Percentiles rank a stretch among this genome's conserved stretches.
phyloP scores from a whole-genome alignment of 1,139 yeast genomes.

The Geotrichum aggregatum region DNA sequence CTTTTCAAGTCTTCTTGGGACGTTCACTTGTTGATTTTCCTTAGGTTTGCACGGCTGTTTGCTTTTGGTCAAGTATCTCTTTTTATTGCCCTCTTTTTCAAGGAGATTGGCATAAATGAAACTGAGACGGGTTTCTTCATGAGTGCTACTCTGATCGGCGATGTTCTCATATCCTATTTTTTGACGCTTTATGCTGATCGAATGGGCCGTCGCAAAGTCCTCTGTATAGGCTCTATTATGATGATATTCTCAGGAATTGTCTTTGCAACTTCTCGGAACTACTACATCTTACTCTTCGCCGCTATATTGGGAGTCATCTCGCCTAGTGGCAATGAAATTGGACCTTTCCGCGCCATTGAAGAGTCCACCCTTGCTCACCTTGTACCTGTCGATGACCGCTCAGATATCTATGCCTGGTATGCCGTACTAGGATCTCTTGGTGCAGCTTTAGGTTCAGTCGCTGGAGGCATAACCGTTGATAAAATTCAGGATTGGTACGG shows the following conservation, averaged over 20 bases:
- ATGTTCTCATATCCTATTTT: constrained; percentile 16
- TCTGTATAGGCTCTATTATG: constrained; percentile 61
- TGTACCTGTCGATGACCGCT: constrained; percentile 60
- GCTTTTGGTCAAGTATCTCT: constrained; percentile 83
- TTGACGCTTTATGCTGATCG: constrained; percentile 70
- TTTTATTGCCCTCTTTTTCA: constrained; percentile 58
- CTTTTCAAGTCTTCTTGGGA: constrained; percentile 39
- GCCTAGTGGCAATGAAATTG: constrained; percentile 89
- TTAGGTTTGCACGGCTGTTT: constrained; percentile 67
- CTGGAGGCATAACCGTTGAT: constrained; percentile 59
- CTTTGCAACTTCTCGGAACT: constrained; percentile 55
- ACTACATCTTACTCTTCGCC: constrained; percentile 55
- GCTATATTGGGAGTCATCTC: constrained; percentile 69
- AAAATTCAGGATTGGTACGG: constrained; percentile 31
- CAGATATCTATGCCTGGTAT: constrained; percentile 72
- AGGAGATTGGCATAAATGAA: constrained; percentile 53
- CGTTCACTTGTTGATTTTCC: constrained; percentile 61
- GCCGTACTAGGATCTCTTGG: constrained; percentile 69
- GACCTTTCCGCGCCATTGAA: constrained; percentile 86
- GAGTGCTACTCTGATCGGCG: constrained; percentile 49
- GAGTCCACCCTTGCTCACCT: constrained; percentile 83
- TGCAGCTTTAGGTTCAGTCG: constrained; percentile 67
- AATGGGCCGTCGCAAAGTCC: constrained; percentile 67
- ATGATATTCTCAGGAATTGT: constrained; percentile 68
- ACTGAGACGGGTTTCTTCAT: constrained; percentile 69